Percentiles rank a stretch among this genome's conserved stretches.
These are phyloP conservation scores for Jatropha multifida DNA, from an alignment of 441 rosid genomes.

Conservation along the genomic window DNA sequence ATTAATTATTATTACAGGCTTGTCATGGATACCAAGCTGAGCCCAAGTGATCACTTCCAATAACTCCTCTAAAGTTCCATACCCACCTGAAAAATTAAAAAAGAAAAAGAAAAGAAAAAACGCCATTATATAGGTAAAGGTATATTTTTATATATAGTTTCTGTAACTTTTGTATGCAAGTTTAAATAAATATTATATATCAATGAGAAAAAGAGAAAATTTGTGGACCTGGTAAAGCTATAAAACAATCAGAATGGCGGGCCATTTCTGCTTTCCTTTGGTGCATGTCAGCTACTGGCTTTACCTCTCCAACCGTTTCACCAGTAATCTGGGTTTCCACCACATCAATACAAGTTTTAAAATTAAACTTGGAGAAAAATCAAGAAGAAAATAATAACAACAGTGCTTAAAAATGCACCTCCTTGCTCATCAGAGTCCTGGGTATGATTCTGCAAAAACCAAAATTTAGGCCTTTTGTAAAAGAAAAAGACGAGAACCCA, in stretches of 20 bases:
- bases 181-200: background rate
- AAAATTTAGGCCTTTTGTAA: background rate
- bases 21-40: constrained; percentile 93
- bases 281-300: constrained; percentile 91
- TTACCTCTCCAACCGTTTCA: constrained; percentile 85
- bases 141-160: background rate
- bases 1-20: constrained; percentile 53
- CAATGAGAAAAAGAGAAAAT: background rate
- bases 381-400: no score
- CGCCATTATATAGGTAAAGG: background rate
- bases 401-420: constrained; percentile 37
- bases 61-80: constrained; percentile 90
- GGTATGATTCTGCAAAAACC: constrained; percentile 68
- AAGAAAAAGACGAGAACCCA: background rate
- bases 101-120: background rate
- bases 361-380: background rate
- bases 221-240: constrained; percentile 86
- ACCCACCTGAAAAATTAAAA: constrained; percentile 62
- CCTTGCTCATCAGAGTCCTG: constrained; percentile 81
- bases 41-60: constrained; percentile 94
- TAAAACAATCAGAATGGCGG: constrained; percentile 87
- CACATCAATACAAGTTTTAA: constrained; percentile 8
- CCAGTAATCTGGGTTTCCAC: constrained; percentile 64
- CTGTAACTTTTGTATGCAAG: no score
- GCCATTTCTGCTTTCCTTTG: constrained; percentile 98